phyloP scores from a whole-genome alignment of 2,329 filamentous ascomycete genomes.

The Phyllosticta paracitricarpa region DNA sequence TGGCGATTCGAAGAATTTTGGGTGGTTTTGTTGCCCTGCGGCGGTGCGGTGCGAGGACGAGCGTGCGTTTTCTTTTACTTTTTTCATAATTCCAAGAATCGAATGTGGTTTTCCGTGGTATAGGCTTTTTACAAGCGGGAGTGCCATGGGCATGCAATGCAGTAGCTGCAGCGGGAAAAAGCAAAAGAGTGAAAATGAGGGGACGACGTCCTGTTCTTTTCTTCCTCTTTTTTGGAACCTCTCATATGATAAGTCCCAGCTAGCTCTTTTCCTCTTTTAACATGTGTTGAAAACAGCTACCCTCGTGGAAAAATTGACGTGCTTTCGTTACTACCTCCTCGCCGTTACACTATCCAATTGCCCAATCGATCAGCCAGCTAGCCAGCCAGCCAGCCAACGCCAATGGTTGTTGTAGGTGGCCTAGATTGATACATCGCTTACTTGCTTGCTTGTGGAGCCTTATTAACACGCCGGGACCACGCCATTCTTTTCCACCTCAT shows the following conservation, averaged over 20 bases:
- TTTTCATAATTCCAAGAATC: neutral
- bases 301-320: too few species aligned
- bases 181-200: neutral
- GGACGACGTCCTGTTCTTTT: neutral
- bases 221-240: neutral
- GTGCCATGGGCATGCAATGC: neutral
- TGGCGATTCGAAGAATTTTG: slow-evolving; percentile 9
- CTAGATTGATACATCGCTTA: too few species aligned
- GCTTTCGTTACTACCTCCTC: too few species aligned
- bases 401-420: too few species aligned
- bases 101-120: neutral
- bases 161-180: neutral
- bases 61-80: slow-evolving; percentile 3
- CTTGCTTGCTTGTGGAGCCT: too few species aligned
- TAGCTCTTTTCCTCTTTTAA: neutral
- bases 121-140: neutral
- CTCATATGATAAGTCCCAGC: neutral
- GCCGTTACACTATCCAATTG: too few species aligned
- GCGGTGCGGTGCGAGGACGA: slow-evolving; percentile 5
- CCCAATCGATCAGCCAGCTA: too few species aligned
- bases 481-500: too few species aligned
- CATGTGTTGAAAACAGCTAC: neutral
- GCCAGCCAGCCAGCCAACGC: too few species aligned
- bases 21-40: slow-evolving; percentile 8
- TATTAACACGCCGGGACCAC: too few species aligned